Evolutionary conservation across 1,284 basidiomycete species (phyloP).

Genomic region (Moesziomyces sp.): DNA sequence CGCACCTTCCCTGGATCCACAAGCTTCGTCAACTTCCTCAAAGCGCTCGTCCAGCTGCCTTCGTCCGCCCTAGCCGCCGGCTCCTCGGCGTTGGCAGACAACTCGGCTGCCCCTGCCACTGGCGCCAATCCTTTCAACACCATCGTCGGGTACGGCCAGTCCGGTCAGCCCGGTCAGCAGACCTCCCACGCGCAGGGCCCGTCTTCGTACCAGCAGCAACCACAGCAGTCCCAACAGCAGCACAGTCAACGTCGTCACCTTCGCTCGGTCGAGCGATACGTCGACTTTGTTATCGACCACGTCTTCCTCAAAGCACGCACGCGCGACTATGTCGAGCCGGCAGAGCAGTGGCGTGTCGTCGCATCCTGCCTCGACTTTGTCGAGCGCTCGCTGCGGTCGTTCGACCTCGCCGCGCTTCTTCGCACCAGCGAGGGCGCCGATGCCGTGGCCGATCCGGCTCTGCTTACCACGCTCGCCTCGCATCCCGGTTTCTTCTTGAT

Average conservation of each 20-base stretch:
- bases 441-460: constrained; percentile 57
- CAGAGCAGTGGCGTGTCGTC: constrained; percentile 87
- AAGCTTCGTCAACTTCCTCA: constrained; percentile 84
- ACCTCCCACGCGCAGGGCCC: constrained; percentile 23
- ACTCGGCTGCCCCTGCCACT: constrained; percentile 1
- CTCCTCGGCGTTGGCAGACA: constrained; percentile 28
- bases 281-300: constrained; percentile 86
- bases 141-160: constrained; percentile 35
- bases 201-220: constrained; percentile 7
- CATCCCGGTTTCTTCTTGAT: constrained; percentile 92
- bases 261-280: constrained; percentile 77
- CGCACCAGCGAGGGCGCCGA: constrained; percentile 34
- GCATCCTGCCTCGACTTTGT: constrained; percentile 86
- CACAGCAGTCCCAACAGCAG: constrained; percentile 23
- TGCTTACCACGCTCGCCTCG: constrained; percentile 64
- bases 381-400: constrained; percentile 82
- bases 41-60: constrained; percentile 72
- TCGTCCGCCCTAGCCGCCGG: constrained; percentile 22
- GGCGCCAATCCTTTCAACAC: constrained; percentile 43
- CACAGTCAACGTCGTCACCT: constrained; percentile 26
- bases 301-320: constrained; percentile 75
- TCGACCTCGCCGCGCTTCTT: constrained; percentile 74
- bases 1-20: constrained; percentile 86
- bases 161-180: background rate
- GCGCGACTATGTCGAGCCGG: constrained; percentile 79